A percentile compares a stretch with the other conserved stretches of the same genome.
Conservation (phyloP, 768 basidiomycete genomes). For the Trametes villosa region DNA sequence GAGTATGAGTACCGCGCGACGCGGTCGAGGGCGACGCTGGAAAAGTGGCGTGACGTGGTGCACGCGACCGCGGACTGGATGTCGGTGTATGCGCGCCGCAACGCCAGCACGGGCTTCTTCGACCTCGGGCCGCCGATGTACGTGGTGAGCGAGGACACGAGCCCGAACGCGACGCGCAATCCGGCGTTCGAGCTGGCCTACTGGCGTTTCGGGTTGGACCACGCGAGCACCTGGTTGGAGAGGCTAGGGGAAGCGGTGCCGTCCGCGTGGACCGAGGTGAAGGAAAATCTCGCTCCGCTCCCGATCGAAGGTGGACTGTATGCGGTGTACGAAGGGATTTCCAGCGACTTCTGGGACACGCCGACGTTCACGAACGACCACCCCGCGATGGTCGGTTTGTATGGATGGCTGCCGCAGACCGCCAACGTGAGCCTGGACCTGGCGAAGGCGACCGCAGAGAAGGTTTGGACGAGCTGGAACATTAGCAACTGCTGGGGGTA, state of each 20-base stretch:
- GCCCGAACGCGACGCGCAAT: conserved; percentile 56
- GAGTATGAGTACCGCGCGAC: conserved; percentile 56
- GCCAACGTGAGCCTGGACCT: conserved; percentile 50
- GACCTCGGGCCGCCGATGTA: conserved; percentile 67
- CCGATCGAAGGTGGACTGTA: conserved; percentile 57
- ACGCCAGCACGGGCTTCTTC: conserved; percentile 49
- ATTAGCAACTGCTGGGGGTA: conserved; percentile 58
- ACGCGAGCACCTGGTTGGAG: conserved; percentile 55
- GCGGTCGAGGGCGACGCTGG: conserved; percentile 42
- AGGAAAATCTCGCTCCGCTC: conserved; percentile 50
- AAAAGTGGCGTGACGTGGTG: conserved; percentile 56
- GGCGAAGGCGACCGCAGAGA: conserved; percentile 54
- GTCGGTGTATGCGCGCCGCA: conserved; percentile 58
- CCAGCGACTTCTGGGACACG: conserved; percentile 55
- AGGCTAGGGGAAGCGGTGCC: conserved; percentile 47
- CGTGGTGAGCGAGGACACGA: conserved; percentile 59
- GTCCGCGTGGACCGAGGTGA: conserved; percentile 47
- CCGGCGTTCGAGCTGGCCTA: conserved; percentile 64
- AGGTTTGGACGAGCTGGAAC: conserved; percentile 60
- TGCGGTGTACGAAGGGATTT: conserved; percentile 59
- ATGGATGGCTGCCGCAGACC: conserved; percentile 62
- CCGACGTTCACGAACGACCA: conserved; percentile 58
- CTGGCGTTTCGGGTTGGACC: conserved; percentile 54
- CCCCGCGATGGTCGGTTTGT: conserved; percentile 57
- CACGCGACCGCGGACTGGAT: conserved; percentile 62